Base-by-base conservation (phyloP, 768 basidiomycete species). In the Phlebiopsis flavidoalba region DNA sequence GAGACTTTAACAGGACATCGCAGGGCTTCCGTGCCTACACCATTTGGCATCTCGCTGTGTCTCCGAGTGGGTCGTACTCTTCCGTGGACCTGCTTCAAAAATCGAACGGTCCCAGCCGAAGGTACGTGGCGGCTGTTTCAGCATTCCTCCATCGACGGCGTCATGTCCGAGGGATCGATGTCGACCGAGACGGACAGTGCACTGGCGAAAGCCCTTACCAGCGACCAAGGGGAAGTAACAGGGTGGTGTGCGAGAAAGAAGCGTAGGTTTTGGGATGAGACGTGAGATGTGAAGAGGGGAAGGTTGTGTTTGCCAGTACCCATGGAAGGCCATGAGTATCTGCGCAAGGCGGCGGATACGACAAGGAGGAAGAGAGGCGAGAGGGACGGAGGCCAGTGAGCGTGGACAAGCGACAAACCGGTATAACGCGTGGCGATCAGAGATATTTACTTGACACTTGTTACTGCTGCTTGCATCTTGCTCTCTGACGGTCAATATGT, bases 1-100 rank as follows among this genome's bases (percentile, higher is more conserved):
- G 3, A 78, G 71, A n/a, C 17, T 60, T 57, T 5, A 60, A 57
- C 2, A 75, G 69, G 5, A 71, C 19, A 21, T 48, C 47, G 45
- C 63, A 67, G 2, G 72, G 66, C 43, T 58, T 48, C 12, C 36
- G 26, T 50, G 37, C n/a, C n/a, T 36, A 5, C 19, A 12, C 8
- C 15, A 1, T 26, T 5, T 33, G 52, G 21, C 24, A n/a, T 43
- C 35, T n/a, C 7, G n/a, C n/a, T n/a, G 21, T 12, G 52, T 60
- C 15, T 48, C 15, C n/a, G n/a, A 22, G 14, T 51, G 37, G n/a
- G 0, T 40, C 15, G 11, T 54, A 64, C 40, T 52, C 61, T 24
- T 58, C 56, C 22, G 61, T 46, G 14, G 12, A n/a, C 19, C 46
- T 61, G n/a, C 53, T 57, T 65, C 60, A 36, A 62, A 64, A 11